phyloP scores from a whole-genome alignment of 1,139 yeast species.

The Geotrichum histeridarum region DNA sequence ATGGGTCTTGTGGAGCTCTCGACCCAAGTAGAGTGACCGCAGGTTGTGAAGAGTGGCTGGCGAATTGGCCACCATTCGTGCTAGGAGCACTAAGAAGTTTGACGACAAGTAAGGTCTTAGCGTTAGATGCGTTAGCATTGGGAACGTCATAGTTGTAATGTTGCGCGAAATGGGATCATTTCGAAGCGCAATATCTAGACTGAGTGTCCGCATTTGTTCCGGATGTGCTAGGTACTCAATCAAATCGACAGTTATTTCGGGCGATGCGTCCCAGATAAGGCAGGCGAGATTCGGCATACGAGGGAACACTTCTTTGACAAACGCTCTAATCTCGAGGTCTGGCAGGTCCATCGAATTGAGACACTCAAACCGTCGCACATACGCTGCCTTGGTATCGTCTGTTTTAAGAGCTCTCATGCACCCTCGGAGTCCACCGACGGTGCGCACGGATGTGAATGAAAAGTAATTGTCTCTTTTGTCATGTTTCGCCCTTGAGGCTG shows the following conservation, averaged over 20 bases:
- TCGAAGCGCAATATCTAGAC: slow-evolving; percentile 24
- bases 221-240: slow-evolving; percentile 19
- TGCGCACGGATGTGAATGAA: slow-evolving; percentile 25
- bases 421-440: slow-evolving; percentile 28
- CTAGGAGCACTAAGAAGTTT: slow-evolving; percentile 21
- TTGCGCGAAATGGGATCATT: slow-evolving; percentile 19
- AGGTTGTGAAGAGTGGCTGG: slow-evolving; percentile 17
- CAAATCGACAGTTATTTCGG: slow-evolving; percentile 26
- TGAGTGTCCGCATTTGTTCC: slow-evolving; percentile 18
- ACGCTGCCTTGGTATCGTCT: slow-evolving; percentile 16
- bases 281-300: slow-evolving; percentile 21
- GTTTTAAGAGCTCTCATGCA: slow-evolving; percentile 24
- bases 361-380: slow-evolving; percentile 26
- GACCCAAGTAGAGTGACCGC: slow-evolving; percentile 22
- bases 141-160: slow-evolving; percentile 19
- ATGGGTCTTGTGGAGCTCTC: slow-evolving; percentile 20
- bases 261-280: slow-evolving; percentile 26
- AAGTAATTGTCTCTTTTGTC: slow-evolving; percentile 6
- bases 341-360: slow-evolving; percentile 26
- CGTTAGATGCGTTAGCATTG: slow-evolving; percentile 21
- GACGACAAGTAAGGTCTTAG: slow-evolving; percentile 24
- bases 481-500: neutral
- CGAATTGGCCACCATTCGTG: slow-evolving; percentile 22
- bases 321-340: slow-evolving; percentile 24
- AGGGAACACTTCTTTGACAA: slow-evolving; percentile 22